Conservation (phyloP, 2,329 filamentous ascomycete species). For the Teratosphaeria viscida region DNA sequence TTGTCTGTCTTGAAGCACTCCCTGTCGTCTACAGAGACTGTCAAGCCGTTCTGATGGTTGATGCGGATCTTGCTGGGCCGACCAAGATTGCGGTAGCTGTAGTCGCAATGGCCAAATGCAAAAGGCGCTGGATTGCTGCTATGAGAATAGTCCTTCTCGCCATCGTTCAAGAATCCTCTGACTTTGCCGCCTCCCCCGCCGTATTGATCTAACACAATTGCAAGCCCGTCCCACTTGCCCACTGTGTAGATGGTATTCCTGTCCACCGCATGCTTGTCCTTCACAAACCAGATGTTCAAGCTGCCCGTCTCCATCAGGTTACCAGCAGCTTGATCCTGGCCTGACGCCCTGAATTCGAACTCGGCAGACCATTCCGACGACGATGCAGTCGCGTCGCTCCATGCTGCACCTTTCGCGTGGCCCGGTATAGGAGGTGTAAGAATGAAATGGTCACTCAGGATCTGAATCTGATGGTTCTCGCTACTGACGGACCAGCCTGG, state of each 20-base stretch:
- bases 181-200: conserved; percentile 70
- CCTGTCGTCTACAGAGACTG: conserved; percentile 68
- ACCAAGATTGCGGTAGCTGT: conserved; percentile 83
- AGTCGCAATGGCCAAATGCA: conserved; percentile 87
- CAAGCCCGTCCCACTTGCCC: conserved; percentile 80
- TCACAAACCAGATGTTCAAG: conserved; percentile 83
- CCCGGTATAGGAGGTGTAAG: conserved; percentile 83
- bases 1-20: conserved; percentile 74
- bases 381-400: conserved; percentile 57
- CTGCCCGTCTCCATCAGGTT: conserved; percentile 38
- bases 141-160: conserved; percentile 64
- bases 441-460: conserved; percentile 82
- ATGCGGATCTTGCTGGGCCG: conserved; percentile 71
- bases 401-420: conserved; percentile 72
- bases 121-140: conserved; percentile 71
- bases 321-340: conserved; percentile 73
- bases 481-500: conserved; percentile 47
- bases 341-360: conserved; percentile 77
- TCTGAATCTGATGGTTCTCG: conserved; percentile 45
- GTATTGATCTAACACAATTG: conserved; percentile 73
- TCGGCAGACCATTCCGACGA: conserved; percentile 61
- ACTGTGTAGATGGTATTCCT: conserved; percentile 75
- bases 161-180: conserved; percentile 90
- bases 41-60: conserved; percentile 55
- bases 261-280: conserved; percentile 53